Percentiles rank a stretch among this genome's conserved stretches.
phyloP scores from a whole-genome alignment of 495 filamentous ascomycete species.

The Hypoxylon cercidicola region DNA sequence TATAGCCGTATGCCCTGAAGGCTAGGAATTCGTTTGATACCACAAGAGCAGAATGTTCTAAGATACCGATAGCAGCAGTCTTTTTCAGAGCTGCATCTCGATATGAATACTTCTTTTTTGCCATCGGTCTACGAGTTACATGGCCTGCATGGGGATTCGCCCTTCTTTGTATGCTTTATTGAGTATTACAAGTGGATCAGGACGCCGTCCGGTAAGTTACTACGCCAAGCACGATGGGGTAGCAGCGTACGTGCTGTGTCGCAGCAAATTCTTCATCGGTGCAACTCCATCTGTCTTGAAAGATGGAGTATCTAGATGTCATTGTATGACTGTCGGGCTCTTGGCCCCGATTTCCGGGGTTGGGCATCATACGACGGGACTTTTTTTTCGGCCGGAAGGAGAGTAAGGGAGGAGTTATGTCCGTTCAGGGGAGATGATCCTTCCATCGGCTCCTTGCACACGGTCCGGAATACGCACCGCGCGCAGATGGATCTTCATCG shows the following conservation, averaged over 20 bases:
- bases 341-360: slow-evolving; percentile 16
- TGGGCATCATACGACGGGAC: not conserved
- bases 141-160: not conserved
- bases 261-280: slow-evolving; percentile 9
- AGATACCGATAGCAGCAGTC: slow-evolving; percentile 19
- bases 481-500: no score
- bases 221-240: slow-evolving; percentile 21
- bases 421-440: not conserved
- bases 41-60: slow-evolving; percentile 12
- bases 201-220: slow-evolving; percentile 7
- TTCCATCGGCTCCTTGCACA: not conserved
- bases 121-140: slow-evolving; percentile 1
- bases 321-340: slow-evolving; percentile 24
- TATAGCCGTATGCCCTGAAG: slow-evolving; percentile 10
- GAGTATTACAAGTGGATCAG: slow-evolving; percentile 13
- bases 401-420: not conserved
- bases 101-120: slow-evolving; percentile 13
- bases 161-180: slow-evolving; percentile 13
- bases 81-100: slow-evolving; percentile 2
- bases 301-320: slow-evolving; percentile 1
- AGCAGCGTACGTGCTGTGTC: slow-evolving; percentile 16
- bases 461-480: not conserved
- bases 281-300: slow-evolving; percentile 9
- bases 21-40: slow-evolving; percentile 26
- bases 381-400: slow-evolving; percentile 19